Evolutionary conservation across 495 filamentous ascomycete genomes (phyloP).

Genomic region (Penicillium maclennaniae): DNA sequence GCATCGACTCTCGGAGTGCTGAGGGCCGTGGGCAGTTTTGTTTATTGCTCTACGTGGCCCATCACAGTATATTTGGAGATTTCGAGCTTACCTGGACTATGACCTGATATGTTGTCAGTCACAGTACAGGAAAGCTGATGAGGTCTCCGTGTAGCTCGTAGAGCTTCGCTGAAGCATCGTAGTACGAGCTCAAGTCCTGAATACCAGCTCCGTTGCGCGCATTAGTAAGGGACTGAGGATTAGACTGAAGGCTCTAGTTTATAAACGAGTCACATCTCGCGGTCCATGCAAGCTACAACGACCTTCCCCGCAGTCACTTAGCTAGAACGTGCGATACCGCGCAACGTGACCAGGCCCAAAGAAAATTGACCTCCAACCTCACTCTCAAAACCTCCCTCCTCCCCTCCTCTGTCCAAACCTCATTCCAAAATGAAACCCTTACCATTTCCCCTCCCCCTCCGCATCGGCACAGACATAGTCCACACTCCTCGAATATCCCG

Average conservation of each 20-base stretch:
- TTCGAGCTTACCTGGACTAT: background rate
- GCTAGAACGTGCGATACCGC: background rate
- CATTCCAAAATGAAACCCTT: slow-evolving; percentile 23
- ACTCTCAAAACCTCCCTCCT: slow-evolving; percentile 1
- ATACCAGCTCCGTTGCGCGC: background rate
- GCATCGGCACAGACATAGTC: slow-evolving; percentile 53
- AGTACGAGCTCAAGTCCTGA: background rate
- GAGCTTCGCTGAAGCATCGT: background rate
- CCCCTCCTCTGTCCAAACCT: slow-evolving; percentile 3
- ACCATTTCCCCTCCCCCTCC: slow-evolving; percentile 40
- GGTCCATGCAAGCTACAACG: background rate
- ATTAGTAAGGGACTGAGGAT: background rate
- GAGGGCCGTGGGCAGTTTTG: background rate
- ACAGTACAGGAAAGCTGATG: background rate
- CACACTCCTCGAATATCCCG: slow-evolving; percentile 49
- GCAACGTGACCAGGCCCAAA: background rate
- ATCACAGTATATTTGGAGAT: background rate
- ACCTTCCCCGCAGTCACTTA: background rate
- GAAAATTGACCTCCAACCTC: background rate
- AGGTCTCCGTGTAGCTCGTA: background rate
- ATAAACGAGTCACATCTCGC: background rate
- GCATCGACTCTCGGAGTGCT: background rate
- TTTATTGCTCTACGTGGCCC: background rate
- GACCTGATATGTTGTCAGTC: background rate
- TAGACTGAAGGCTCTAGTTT: background rate